Percentiles rank a stretch among this genome's conserved stretches.
Conservation (phyloP, 768 basidiomycete species). For the Kwoniella mangroviensis region DNA sequence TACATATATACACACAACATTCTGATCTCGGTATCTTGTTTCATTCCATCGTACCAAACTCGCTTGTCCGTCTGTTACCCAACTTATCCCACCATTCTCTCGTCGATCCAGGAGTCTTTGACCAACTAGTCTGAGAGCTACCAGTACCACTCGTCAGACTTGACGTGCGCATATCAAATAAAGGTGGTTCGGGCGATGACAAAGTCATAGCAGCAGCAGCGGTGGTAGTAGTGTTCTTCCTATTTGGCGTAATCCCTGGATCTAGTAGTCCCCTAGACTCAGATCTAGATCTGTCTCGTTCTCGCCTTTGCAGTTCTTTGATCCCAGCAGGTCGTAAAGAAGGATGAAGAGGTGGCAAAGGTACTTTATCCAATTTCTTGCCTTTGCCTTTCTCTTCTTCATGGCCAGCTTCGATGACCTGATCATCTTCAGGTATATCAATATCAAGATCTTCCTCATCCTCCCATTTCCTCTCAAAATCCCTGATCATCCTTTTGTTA, state of each 20-base stretch:
- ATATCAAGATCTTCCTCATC: conserved; percentile 40
- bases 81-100: conserved; percentile 31
- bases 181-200: not conserved
- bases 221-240: not conserved
- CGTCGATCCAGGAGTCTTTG: conserved; percentile 22
- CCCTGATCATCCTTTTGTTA: conserved; percentile 7
- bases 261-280: not conserved
- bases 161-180: conserved; percentile 1
- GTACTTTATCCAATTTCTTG: conserved; percentile 23
- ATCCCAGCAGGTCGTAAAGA: conserved; percentile 41
- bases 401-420: too few relatives aligned
- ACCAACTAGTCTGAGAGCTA: conserved; percentile 6
- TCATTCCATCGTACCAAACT: conserved; percentile 27
- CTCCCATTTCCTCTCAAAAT: conserved; percentile 38
- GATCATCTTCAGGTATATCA: conserved; percentile 16
- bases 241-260: not conserved
- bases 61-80: conserved; percentile 17
- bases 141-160: not conserved
- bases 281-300: not conserved
- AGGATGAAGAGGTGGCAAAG: conserved; percentile 46
- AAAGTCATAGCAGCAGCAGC: not conserved
- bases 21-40: too few relatives aligned
- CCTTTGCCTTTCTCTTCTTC: not conserved
- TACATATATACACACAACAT: too few relatives aligned
- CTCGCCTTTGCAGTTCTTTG: conserved; percentile 28